Evolutionary conservation across 192 early-diverging fungal genomes (phyloP).

Genomic region (Backusella parvicylindrica): DNA sequence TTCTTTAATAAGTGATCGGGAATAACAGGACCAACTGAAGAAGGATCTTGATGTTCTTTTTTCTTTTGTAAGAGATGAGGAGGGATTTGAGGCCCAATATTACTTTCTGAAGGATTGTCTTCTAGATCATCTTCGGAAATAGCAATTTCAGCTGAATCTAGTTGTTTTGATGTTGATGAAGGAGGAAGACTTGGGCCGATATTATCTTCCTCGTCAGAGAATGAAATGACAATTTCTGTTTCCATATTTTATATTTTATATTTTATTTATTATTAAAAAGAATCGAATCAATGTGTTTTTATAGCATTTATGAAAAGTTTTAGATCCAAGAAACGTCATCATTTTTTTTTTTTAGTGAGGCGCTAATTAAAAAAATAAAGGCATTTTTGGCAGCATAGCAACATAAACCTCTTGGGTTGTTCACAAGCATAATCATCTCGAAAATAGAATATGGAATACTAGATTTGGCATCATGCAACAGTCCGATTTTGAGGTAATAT

Average conservation of each 20-base stretch:
- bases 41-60: neutral
- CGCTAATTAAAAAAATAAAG: too few relatives aligned
- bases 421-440: too few relatives aligned
- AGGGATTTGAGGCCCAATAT: slow-evolving; percentile 16
- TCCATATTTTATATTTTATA: neutral
- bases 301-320: too few relatives aligned
- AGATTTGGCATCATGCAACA: too few relatives aligned
- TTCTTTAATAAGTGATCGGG: neutral
- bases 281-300: too few relatives aligned
- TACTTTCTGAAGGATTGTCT: neutral
- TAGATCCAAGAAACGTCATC: too few relatives aligned
- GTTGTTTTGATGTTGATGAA: neutral
- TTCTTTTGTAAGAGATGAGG: slow-evolving; percentile 7
- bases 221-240: slow-evolving; percentile 5
- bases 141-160: neutral
- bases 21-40: slow-evolving; percentile 5
- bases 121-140: neutral
- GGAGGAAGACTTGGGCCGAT: neutral
- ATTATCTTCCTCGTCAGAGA: slow-evolving; percentile 1
- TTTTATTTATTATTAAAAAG: too few relatives aligned
- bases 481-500: too few relatives aligned
- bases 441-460: too few relatives aligned
- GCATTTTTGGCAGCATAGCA: too few relatives aligned
- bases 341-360: too few relatives aligned
- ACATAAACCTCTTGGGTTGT: too few relatives aligned